Percentiles rank a stretch among this genome's conserved stretches.
These are phyloP conservation scores for Erythrobasidium yunnanense DNA, from an alignment of 768 basidiomycete species.

Conservation along the genomic window DNA sequence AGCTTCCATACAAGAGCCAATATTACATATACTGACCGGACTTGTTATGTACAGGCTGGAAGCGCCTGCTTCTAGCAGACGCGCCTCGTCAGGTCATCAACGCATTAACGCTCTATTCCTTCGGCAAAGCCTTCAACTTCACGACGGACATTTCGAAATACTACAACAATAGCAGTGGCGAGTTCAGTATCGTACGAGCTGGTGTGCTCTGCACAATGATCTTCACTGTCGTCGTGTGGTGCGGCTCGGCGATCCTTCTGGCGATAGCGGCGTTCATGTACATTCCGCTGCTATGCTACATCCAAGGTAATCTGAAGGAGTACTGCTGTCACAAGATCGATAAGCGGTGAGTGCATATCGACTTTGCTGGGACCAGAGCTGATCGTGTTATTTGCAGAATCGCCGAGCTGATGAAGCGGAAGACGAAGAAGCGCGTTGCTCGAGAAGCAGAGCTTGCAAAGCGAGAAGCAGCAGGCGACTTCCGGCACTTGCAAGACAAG, in stretches of 20 bases:
- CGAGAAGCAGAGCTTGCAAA: slow-evolving; percentile 70
- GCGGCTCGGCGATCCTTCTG: slow-evolving; percentile 67
- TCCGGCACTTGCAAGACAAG: slow-evolving; percentile 81
- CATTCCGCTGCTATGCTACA: slow-evolving; percentile 85
- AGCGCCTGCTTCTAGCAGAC: slow-evolving; percentile 78
- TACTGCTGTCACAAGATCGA: slow-evolving; percentile 98
- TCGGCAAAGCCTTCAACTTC: slow-evolving; percentile 67
- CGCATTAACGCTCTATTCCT: slow-evolving; percentile 86
- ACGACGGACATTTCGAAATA: slow-evolving; percentile 51
- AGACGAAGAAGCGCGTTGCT: slow-evolving; percentile 70
- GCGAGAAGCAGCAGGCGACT: slow-evolving; percentile 86
- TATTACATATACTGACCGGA: neutral
- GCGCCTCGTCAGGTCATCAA: slow-evolving; percentile 96
- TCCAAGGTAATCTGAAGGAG: slow-evolving; percentile 97
- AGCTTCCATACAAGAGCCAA: no score
- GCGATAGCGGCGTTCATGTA: slow-evolving; percentile 77
- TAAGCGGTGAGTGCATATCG: slow-evolving; percentile 53
- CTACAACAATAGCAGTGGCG: slow-evolving; percentile 45
- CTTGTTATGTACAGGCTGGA: slow-evolving; percentile 54
- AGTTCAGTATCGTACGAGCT: slow-evolving; percentile 54
- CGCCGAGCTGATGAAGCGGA: slow-evolving; percentile 79
- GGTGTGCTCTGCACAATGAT: slow-evolving; percentile 76
- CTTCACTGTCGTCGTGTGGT: slow-evolving; percentile 79
- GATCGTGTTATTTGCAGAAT: slow-evolving; percentile 55
- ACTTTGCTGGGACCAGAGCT: slow-evolving; percentile 2